Conservation (phyloP, 805 yeast genomes). For the Candida ulmi region DNA sequence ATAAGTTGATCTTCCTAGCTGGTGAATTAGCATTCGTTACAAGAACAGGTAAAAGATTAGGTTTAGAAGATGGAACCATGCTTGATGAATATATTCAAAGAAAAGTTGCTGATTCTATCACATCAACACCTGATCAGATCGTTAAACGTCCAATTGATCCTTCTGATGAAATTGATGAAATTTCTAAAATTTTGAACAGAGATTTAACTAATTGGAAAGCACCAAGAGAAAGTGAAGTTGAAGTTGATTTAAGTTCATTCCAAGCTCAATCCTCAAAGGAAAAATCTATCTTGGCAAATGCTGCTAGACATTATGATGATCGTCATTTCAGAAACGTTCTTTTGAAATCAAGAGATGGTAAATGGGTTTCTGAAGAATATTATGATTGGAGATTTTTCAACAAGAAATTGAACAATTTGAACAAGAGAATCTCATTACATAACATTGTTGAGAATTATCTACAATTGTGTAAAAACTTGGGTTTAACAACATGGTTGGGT, state of each 20-base stretch:
- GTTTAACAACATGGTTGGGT: constrained; percentile 41
- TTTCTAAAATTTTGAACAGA: constrained; percentile 24
- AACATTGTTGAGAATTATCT: constrained; percentile 41
- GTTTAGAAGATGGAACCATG: constrained; percentile 28
- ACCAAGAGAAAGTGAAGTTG: constrained; percentile 12
- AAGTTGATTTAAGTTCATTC: constrained; percentile 21
- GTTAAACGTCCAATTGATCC: constrained; percentile 27
- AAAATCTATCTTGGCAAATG: constrained; percentile 23
- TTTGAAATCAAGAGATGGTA: constrained; percentile 28
- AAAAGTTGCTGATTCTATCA: constrained; percentile 16
- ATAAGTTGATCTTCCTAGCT: constrained; percentile 34
- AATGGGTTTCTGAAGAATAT: constrained; percentile 29
- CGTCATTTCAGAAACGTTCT: constrained; percentile 28
- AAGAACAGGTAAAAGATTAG: constrained; percentile 26
- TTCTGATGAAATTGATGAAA: constrained; percentile 19
- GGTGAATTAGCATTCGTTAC: constrained; percentile 36
- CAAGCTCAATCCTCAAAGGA: constrained; percentile 24
- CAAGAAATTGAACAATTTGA: constrained; percentile 29
- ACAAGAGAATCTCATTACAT: constrained; percentile 41
- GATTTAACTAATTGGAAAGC: constrained; percentile 24
- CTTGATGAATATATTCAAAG: constrained; percentile 28
- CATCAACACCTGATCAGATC: constrained; percentile 24
- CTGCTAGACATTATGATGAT: constrained; percentile 26
- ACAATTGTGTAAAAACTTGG: constrained; percentile 36
- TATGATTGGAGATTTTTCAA: constrained; percentile 70